Base-by-base conservation (phyloP, 352 stramenopile species). In the Globisporangium acanthophoron region DNA sequence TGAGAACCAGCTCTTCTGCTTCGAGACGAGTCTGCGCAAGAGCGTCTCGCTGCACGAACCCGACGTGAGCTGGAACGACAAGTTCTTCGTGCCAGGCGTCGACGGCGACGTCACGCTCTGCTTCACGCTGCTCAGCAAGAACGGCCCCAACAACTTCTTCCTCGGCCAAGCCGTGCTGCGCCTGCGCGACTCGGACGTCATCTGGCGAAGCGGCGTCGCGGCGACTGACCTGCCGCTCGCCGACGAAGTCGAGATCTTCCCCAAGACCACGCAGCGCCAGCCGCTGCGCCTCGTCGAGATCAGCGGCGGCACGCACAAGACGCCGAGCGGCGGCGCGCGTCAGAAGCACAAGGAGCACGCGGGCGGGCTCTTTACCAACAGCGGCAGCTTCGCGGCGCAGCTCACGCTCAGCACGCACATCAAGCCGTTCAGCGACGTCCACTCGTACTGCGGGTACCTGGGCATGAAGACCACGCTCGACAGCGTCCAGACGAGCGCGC, bases 101-200 rank as follows among this genome's bases (percentile, higher is more conserved):
- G 75, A 90, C 35, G 80, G 80, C 39, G 87, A 87, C 48, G 69
- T 77, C 11, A 87, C 74, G 21, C 71, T 90, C 31, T 84, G 74
- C 54, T 87, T 90, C 59, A 90, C 80, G 4, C 43, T 90, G 9
- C 66, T 88, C 12, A 88, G 76, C 61, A 88, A 88, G 57, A 90
- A 90, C 52, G 80, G 80, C 0, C 80, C 80, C 3, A 90, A 90
- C 58, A 83, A 85, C 37, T 90, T 90, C 58, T 78, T 90, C 56
- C 66, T 90, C 6, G 80, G 78, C 0, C 80, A 90, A 62, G 71
- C 64, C 15, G 62, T 85, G 21, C 56, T 88, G 33, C 70, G 80
- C 0, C 57, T 88, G 21, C 62, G 67, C 1, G 76, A 87, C 37
- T 69, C 64, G 3, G 74, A 87, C 40, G 57, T 55, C 12, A 58